These are phyloP conservation scores for Penicillium fuscoglaucum DNA, from an alignment of 2,329 filamentous ascomycete genomes.

Conservation along the genomic window DNA sequence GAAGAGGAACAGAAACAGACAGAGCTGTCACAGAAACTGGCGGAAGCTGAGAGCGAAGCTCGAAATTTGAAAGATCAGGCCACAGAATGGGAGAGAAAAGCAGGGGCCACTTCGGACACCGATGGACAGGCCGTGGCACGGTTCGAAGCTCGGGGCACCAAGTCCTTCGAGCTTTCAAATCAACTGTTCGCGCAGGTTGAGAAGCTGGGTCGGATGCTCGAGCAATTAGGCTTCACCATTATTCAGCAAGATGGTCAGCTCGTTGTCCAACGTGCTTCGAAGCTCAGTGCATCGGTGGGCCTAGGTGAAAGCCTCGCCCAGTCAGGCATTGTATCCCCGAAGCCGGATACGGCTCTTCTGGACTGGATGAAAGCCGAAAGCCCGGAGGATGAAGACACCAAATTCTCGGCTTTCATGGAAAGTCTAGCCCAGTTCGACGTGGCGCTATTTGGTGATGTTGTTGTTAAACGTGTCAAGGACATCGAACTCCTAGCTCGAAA, in stretches of 20 bases:
- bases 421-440: constrained; percentile 77
- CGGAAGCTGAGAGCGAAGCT: constrained; percentile 72
- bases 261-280: constrained; percentile 70
- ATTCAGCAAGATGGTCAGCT: constrained; percentile 71
- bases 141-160: constrained; percentile 68
- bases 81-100: constrained; percentile 65
- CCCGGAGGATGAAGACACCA: constrained; percentile 65
- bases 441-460: constrained; percentile 77
- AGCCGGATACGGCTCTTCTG: constrained; percentile 68
- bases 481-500: constrained; percentile 91
- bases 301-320: constrained; percentile 39
- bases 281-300: constrained; percentile 45
- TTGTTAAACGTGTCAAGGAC: constrained; percentile 88
- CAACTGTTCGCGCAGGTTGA: constrained; percentile 81
- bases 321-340: constrained; percentile 38
- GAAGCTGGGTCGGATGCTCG: constrained; percentile 76
- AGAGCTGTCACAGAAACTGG: constrained; percentile 67
- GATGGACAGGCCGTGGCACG: constrained; percentile 49
- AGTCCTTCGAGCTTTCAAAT: constrained; percentile 80
- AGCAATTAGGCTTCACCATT: constrained; percentile 82
- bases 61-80: constrained; percentile 76
- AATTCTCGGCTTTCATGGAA: constrained; percentile 73
- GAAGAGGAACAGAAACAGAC: constrained; percentile 73
- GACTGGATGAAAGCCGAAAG: constrained; percentile 78
- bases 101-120: constrained; percentile 32